phyloP scores from a whole-genome alignment of 2,329 filamentous ascomycete species.

The Dactylellina drechsleri region DNA sequence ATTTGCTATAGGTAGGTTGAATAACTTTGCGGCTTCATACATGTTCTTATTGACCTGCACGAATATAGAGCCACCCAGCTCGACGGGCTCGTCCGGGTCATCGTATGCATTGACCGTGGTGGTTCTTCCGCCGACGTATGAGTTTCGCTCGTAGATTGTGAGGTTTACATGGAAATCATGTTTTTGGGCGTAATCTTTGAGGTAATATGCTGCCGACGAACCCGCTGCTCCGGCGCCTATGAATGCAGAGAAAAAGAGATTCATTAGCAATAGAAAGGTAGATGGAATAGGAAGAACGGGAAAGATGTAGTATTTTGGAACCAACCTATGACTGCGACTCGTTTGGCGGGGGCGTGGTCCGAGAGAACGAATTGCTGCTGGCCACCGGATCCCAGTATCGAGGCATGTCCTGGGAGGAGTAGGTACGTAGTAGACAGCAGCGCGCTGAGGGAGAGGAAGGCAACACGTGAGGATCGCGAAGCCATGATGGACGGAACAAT shows the following conservation, averaged over 20 bases:
- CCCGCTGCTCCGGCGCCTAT: conserved; percentile 89
- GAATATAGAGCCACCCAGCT: conserved; percentile 93
- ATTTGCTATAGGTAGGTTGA: conserved; percentile 72
- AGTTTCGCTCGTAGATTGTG: conserved; percentile 84
- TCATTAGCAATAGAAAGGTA: not conserved
- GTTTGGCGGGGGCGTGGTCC: conserved; percentile 52
- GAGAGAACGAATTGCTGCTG: conserved; percentile 44
- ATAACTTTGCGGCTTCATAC: conserved; percentile 74
- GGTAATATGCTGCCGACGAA: conserved; percentile 84
- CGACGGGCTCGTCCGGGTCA: conserved; percentile 74
- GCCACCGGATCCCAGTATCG: conserved; percentile 25
- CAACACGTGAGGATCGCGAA: conserved; percentile 33
- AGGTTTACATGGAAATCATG: conserved; percentile 75
- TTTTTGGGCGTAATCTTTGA: conserved; percentile 75
- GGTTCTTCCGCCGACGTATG: conserved; percentile 81
- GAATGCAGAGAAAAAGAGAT: not conserved
- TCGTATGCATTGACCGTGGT: conserved; percentile 83
- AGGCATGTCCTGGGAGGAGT: conserved; percentile 44
- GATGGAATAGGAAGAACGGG: conserved; percentile 12
- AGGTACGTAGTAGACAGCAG: conserved; percentile 40
- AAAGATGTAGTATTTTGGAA: not conserved
- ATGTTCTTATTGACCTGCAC: conserved; percentile 85
- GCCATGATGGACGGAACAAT: conserved; percentile 25
- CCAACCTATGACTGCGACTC: conserved; percentile 59
- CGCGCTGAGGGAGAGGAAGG: conserved; percentile 20